Evolutionary conservation across 2,329 filamentous ascomycete genomes (phyloP).

Genomic region (Emericellopsis cladophorae): DNA sequence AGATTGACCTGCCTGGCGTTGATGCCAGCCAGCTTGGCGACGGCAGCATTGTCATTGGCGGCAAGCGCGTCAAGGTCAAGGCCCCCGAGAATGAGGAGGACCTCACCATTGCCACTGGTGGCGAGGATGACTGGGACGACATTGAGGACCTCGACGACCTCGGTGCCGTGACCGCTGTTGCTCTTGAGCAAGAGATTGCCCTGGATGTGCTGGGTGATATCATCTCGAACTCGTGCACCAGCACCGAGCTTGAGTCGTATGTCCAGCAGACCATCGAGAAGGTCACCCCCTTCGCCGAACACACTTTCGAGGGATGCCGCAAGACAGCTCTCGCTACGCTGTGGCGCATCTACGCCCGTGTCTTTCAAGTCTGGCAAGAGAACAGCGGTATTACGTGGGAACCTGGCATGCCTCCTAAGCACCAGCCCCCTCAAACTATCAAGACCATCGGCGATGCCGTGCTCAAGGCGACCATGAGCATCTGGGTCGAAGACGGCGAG

Average conservation of each 20-base stretch:
- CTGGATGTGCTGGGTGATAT: constrained; percentile 91
- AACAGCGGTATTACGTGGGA: constrained; percentile 68
- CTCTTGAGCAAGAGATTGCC: constrained; percentile 94
- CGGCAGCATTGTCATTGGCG: constrained; percentile 63
- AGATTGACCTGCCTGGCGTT: constrained; percentile 61
- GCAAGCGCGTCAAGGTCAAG: constrained; percentile 77
- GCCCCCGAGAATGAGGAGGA: constrained; percentile 39
- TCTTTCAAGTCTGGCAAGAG: constrained; percentile 80
- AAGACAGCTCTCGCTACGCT: constrained; percentile 85
- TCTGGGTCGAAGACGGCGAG: constrained; percentile 86
- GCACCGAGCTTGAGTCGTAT: constrained; percentile 62
- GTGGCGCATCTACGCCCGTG: constrained; percentile 84
- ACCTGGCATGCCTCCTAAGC: constrained; percentile 72
- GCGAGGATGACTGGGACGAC: constrained; percentile 41
- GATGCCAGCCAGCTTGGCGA: constrained; percentile 50
- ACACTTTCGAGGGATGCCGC: constrained; percentile 85
- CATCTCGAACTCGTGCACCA: constrained; percentile 70
- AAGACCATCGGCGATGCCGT: constrained; percentile 78
- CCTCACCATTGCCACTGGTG: constrained; percentile 40
- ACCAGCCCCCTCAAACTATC: constrained; percentile 66
- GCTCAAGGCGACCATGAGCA: constrained; percentile 67
- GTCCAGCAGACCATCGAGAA: constrained; percentile 80
- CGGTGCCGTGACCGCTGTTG: constrained; percentile 74
- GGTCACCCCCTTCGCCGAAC: constrained; percentile 69
- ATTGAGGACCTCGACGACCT: constrained; percentile 75